A percentile compares a stretch with the other conserved stretches of the same genome.
These are phyloP conservation scores for Panicum virgatum DNA, from an alignment of 202 grass and related monocot genomes.

Conservation along the genomic window DNA sequence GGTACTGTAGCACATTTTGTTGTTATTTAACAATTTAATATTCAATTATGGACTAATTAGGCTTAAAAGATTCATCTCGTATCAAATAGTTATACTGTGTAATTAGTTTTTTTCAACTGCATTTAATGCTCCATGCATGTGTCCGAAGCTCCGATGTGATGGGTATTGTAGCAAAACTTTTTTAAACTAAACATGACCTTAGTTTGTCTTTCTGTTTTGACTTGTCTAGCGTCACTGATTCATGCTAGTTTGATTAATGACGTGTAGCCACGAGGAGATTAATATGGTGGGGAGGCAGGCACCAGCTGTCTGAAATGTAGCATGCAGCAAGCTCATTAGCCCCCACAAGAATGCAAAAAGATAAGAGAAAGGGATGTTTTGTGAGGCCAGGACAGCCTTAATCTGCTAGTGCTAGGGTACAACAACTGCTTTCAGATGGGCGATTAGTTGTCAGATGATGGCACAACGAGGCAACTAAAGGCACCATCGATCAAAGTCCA, in stretches of 20 bases:
- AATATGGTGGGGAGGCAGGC: constrained; percentile 11
- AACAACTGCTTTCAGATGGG: constrained; percentile 14
- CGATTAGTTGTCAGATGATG: constrained; percentile 26
- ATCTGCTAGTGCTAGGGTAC: constrained; percentile 13
- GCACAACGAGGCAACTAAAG: constrained; percentile 11
- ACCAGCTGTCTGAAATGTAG: constrained; percentile 15
- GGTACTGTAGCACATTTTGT: too few species aligned
- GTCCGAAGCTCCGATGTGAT: too few species aligned
- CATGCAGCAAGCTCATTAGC: neutral
- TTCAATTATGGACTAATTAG: too few species aligned
- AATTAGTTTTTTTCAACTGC: too few species aligned
- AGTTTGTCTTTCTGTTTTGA: neutral
- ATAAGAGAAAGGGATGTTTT: neutral
- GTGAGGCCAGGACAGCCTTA: constrained; percentile 21
- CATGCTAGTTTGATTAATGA: neutral
- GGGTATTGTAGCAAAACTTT: too few species aligned
- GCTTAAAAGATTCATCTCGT: too few species aligned
- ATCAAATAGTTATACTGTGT: too few species aligned
- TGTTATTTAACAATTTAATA: too few species aligned
- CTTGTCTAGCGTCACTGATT: neutral
- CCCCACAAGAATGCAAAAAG: neutral
- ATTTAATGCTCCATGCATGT: too few species aligned
- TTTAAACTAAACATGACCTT: too few species aligned
- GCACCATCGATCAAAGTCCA: neutral
- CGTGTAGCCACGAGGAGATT: neutral